These are phyloP conservation scores for Nidularia pulvinata DNA, from an alignment of 768 basidiomycete species.

Conservation along the genomic window DNA sequence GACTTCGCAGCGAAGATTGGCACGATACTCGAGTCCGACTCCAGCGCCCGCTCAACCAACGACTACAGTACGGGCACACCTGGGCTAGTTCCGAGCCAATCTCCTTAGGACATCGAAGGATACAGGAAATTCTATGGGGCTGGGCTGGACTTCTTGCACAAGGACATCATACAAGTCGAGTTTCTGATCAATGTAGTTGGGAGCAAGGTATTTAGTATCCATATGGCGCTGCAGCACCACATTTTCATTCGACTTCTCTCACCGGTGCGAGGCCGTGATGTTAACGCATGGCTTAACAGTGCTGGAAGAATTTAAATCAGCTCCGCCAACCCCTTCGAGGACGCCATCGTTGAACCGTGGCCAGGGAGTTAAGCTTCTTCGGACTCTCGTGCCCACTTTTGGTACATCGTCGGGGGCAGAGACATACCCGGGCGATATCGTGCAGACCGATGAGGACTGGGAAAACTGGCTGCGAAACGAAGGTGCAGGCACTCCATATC, in stretches of 20 bases:
- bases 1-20: too few species aligned
- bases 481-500: slow-evolving; percentile 53
- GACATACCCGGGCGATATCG: slow-evolving; percentile 12
- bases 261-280: not conserved
- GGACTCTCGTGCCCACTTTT: slow-evolving; percentile 52
- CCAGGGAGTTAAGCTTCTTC: slow-evolving; percentile 60
- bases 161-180: slow-evolving; percentile 53
- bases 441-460: slow-evolving; percentile 54
- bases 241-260: not conserved
- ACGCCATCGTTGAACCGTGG: slow-evolving; percentile 65
- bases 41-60: too few species aligned
- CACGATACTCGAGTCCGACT: too few species aligned
- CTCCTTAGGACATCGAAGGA: slow-evolving; percentile 45
- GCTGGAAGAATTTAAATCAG: slow-evolving; percentile 65
- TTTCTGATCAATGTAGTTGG: slow-evolving; percentile 40
- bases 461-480: slow-evolving; percentile 47
- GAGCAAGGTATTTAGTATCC: slow-evolving; percentile 41
- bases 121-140: slow-evolving; percentile 52
- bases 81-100: slow-evolving; percentile 34
- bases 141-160: slow-evolving; percentile 29
- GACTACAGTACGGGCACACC: too few species aligned
- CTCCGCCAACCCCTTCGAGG: slow-evolving; percentile 58
- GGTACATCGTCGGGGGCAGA: slow-evolving; percentile 31
- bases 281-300: slow-evolving; percentile 13
- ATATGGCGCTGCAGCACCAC: slow-evolving; percentile 61